Evolutionary conservation across 2,329 filamentous ascomycete genomes (phyloP).

Genomic region (Nothophaeocryptopus gaeumannii): DNA sequence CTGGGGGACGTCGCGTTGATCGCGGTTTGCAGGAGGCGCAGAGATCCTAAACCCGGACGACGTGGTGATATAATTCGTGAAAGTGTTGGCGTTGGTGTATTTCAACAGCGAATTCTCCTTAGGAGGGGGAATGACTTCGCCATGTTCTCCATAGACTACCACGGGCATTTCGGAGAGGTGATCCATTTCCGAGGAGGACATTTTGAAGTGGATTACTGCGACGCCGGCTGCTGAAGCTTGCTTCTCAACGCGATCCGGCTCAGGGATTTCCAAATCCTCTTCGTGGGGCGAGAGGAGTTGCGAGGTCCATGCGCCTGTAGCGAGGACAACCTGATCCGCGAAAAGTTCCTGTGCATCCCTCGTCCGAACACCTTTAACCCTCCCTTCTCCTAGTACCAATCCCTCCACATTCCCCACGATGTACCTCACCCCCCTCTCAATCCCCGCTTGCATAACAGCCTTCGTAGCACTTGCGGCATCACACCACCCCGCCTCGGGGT

Average conservation of each 20-base stretch:
- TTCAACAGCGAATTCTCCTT: constrained; percentile 52
- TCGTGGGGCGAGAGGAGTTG: constrained; percentile 52
- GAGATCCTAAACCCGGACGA: constrained; percentile 54
- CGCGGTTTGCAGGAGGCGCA: constrained; percentile 38
- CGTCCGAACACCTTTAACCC: constrained; percentile 47
- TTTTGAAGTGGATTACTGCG: constrained; percentile 56
- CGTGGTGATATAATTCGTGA: constrained; percentile 53
- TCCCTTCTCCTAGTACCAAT: constrained; percentile 39
- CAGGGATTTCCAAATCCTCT: constrained; percentile 42
- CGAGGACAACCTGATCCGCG: constrained; percentile 55
- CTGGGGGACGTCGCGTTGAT: constrained; percentile 17
- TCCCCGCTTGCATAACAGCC: constrained; percentile 44
- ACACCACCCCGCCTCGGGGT: constrained; percentile 54
- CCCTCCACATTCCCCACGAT: constrained; percentile 44
- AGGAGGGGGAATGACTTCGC: constrained; percentile 52
- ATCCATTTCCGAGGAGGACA: constrained; percentile 51
- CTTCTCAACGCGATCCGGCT: constrained; percentile 48
- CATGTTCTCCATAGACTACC: constrained; percentile 48
- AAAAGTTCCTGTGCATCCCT: constrained; percentile 46
- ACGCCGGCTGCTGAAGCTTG: constrained; percentile 60
- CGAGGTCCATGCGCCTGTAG: constrained; percentile 58
- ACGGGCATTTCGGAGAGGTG: constrained; percentile 53
- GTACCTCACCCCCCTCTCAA: constrained; percentile 47
- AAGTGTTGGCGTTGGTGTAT: constrained; percentile 57
- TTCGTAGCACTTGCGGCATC: constrained; percentile 50